Evolutionary conservation across 108 stramenopile genomes (phyloP), one percentile per base, ranked within the genome.

Genomic region (Nitzschia sp.): DNA sequence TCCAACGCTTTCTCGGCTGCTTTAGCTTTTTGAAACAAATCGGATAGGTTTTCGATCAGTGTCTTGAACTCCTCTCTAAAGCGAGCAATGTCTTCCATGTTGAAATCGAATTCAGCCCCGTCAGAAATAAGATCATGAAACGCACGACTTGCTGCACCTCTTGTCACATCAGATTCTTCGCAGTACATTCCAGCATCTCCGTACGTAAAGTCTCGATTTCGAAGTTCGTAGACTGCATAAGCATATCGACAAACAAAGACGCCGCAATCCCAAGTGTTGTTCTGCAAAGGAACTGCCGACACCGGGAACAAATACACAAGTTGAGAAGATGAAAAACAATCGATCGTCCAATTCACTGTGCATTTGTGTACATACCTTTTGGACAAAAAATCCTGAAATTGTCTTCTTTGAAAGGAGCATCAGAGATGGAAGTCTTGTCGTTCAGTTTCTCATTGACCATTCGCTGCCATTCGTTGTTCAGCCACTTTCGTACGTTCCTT

Each of bases 231-330:
- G 11, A 96, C 41, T 30, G 72, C 82, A 54, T 80, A 86, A 0
- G 92, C 90, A 53, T 96, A 96, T 8, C 90, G 81, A 53, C 90
- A 93, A 8, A 93, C 92, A 74, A 93, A 96, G 15, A 96, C 92
- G 2, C 95, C 95, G 66, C 95, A 93, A 79, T 96, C 95, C 52
- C 85, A 93, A 2, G 76, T 62, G 61, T 96, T 96, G 50, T 87
- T 77, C 59, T 96, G 95, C 31, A 76, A 82, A 13, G 95, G 92
- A 67, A 96, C 91, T 90, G 64, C 25, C 34, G 27, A 35, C 32
- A 58, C 54, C 31, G 8, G 52, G 13, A 53, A 66, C 44, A 76
- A 31, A 35, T 28, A 23, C 38, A 41, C 11, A 6, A 41, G 25
- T 22, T 25, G 28, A 16, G 29, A n/a, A 6, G 21, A 58, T 9